Conservation (phyloP, 2,329 filamentous ascomycete species). For the Claviceps sp. region DNA sequence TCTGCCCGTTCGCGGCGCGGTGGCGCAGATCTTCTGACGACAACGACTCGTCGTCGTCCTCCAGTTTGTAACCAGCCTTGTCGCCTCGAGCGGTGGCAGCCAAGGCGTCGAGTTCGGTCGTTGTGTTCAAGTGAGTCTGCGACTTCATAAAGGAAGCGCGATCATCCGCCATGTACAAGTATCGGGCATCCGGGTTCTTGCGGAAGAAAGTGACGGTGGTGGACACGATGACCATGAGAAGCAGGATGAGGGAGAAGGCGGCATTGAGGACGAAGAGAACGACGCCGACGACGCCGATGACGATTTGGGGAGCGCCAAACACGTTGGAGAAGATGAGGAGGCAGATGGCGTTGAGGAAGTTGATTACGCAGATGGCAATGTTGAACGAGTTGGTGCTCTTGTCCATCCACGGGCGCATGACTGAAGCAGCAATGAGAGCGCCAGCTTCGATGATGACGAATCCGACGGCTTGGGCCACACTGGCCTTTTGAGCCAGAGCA, state of each 20-base stretch:
- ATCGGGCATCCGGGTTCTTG: conserved; percentile 88
- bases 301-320: conserved; percentile 71
- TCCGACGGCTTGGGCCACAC: conserved; percentile 65
- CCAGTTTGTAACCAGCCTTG: conserved; percentile 39
- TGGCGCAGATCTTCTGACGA: conserved; percentile 25
- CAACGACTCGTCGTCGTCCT: conserved; percentile 29
- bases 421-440: conserved; percentile 62
- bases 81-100: conserved; percentile 82
- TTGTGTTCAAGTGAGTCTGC: conserved; percentile 61
- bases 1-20: conserved; percentile 18
- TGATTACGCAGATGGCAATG: conserved; percentile 78
- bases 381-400: conserved; percentile 97
- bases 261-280: conserved; percentile 83
- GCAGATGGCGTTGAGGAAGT: conserved; percentile 85
- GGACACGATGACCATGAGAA: conserved; percentile 63
- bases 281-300: conserved; percentile 79
- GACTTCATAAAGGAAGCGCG: conserved; percentile 97
- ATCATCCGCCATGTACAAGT: conserved; percentile 94
- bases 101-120: conserved; percentile 80
- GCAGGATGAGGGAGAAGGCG: conserved; percentile 65
- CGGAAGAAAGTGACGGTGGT: conserved; percentile 59
- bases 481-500: conserved; percentile 59
- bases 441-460: conserved; percentile 71
- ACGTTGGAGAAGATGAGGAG: conserved; percentile 77
- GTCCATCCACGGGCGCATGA: conserved; percentile 93